Percentiles rank a stretch among this genome's conserved stretches.
Conservation (phyloP, 2,329 filamentous ascomycete genomes). For the Clarireedia sp. region DNA sequence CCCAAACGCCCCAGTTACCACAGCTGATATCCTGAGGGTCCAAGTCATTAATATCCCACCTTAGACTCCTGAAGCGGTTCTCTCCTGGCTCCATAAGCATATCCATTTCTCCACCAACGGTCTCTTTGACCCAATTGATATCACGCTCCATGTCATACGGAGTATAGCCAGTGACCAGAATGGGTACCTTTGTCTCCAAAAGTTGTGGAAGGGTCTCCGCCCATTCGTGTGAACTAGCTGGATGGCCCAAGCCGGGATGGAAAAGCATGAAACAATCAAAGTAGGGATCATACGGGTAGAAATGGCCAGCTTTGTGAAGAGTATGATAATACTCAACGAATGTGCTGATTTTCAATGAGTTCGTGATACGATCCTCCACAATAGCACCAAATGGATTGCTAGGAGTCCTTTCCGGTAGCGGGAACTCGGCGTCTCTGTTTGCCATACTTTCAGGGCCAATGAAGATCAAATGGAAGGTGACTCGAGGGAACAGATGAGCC, state of each 20-base stretch:
- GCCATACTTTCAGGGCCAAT: slow-evolving; percentile 95
- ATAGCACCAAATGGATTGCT: slow-evolving; percentile 89
- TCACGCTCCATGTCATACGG: slow-evolving; percentile 92
- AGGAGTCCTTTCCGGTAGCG: slow-evolving; percentile 76
- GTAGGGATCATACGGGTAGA: slow-evolving; percentile 93
- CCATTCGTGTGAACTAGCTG: slow-evolving; percentile 91
- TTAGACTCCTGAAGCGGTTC: slow-evolving; percentile 85
- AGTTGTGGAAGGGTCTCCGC: slow-evolving; percentile 80
- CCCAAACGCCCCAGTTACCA: slow-evolving; percentile 97
- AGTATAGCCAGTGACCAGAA: slow-evolving; percentile 93
- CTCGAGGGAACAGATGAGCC: slow-evolving; percentile 86
- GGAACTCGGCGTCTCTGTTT: slow-evolving; percentile 88
- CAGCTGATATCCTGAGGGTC: slow-evolving; percentile 91
- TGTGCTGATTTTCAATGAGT: slow-evolving; percentile 91
- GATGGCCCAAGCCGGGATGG: slow-evolving; percentile 92
- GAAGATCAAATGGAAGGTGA: slow-evolving; percentile 85
- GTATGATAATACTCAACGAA: slow-evolving; percentile 99
- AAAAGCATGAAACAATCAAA: slow-evolving; percentile 97
- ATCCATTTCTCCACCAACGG: slow-evolving; percentile 84
- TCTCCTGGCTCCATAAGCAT: slow-evolving; percentile 85
- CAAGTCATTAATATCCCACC: slow-evolving; percentile 95
- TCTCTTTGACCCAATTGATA: slow-evolving; percentile 80
- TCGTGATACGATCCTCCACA: slow-evolving; percentile 81
- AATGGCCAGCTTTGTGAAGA: slow-evolving; percentile 81
- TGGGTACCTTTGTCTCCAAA: slow-evolving; percentile 89